Evolutionary conservation across 148 eudicot genomes (phyloP), one percentile per base, ranked within the genome.

Genomic region (Camellia lanceoleosa): DNA sequence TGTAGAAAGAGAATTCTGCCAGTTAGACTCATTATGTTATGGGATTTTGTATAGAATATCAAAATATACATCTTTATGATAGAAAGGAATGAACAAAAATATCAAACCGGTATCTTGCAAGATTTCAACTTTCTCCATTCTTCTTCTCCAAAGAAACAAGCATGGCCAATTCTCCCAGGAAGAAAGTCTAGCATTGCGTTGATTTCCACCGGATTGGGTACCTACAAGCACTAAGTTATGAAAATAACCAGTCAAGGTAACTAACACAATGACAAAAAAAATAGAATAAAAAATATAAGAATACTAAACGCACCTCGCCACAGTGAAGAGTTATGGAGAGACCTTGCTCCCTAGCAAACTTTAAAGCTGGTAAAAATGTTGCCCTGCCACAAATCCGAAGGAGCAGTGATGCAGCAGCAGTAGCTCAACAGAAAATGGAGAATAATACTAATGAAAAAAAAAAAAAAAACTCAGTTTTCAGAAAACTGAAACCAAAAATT

Each of bases 141-240:
- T n/a, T 91, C 92, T 75, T 92, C 97, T 84, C 84, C 90, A 84
- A 96, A 82, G 90, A 87, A 96, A 83, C 99, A 96, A 77, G 99
- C 99, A 80, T 96, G 99, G 63, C 99, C 98, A 85, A 96, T 88
- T 80, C 99, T 92, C 59, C 88, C 87, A n/a, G 97, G 99, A 79
- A 61, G 87, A 79, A 96, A 93, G 79, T 93, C 91, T 69, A 96
- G 90, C 99, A 96, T 96, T 77, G 87, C 88, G 69, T 85, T 91
- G 78, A 96, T 91, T 86, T 96, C 99, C 81, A 86, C 88, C 77
- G 85, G 86, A 84, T 94, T 93, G 71, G 97, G 97, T 75, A 94
- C 99, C 99, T 96, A 94, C 71, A 82, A 76, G 82, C 91, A 89
- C 88, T 84, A 93, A 83, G 88, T 80, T 73, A 47, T 76, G 64